Conservation (phyloP, 75 land plant genomes). For the Pinus albicaulis region DNA sequence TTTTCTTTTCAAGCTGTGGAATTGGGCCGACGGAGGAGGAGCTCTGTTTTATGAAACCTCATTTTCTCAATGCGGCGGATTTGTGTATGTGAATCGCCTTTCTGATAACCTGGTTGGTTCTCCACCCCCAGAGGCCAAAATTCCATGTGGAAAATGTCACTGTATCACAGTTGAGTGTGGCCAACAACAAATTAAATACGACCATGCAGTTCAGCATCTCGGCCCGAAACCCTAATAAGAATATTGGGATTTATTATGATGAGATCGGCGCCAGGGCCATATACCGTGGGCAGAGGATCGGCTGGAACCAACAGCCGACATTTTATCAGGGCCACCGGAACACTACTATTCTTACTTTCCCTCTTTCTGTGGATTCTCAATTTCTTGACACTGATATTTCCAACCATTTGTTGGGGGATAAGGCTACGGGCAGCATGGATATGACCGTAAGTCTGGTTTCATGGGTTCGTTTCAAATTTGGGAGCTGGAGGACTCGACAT, state of each 20-base stretch:
- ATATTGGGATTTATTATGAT: constrained; percentile 65
- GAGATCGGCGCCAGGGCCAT: constrained; percentile 23
- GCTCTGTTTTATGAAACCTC: too few species aligned
- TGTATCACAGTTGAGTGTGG: constrained; percentile 22
- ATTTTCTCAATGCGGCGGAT: too few species aligned
- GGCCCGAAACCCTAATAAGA: constrained; percentile 66
- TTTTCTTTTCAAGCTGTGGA: too few species aligned
- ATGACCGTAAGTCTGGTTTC: constrained; percentile 40
- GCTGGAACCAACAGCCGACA: constrained; percentile 15
- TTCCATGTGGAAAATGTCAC: constrained; percentile 40
- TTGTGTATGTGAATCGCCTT: constrained; percentile 53
- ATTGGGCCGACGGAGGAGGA: too few species aligned
- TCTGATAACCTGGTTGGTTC: constrained; percentile 58
- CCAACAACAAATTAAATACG: constrained; percentile 30
- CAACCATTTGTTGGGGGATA: constrained; percentile 4
- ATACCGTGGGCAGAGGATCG: constrained; percentile 38
- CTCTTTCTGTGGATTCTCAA: constrained; percentile 8
- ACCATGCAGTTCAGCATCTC: constrained; percentile 42
- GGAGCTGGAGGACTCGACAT: constrained; percentile 42
- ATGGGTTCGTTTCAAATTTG: constrained; percentile 44
- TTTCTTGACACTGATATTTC: constrained; percentile 9
- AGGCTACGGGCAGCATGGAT: constrained; percentile 18
- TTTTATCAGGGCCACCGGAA: constrained; percentile 74
- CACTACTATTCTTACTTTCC: constrained; percentile 30
- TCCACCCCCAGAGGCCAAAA: constrained; percentile 37